Conservation (phyloP, 306 rosid species). For the Arachis hypogaea region DNA sequence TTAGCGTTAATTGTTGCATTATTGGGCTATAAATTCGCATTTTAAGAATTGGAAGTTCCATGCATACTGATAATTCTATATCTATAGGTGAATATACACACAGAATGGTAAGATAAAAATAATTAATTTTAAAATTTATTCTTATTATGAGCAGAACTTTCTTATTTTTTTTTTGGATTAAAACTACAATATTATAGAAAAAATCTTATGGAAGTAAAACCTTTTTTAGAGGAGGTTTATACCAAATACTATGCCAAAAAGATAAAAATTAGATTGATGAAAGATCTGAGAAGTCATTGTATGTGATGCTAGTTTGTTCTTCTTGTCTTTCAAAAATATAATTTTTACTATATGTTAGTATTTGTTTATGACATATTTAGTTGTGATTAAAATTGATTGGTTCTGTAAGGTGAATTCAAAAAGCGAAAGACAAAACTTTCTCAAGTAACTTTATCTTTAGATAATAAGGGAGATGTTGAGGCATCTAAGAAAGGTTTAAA, state of each 20-base stretch:
- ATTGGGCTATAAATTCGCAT: neutral
- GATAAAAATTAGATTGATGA: no score
- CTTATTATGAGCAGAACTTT: no score
- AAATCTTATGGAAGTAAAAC: neutral
- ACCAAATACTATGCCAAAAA: no score
- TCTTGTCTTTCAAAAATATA: neutral
- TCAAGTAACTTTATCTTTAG: neutral
- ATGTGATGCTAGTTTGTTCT: no score
- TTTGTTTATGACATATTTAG: no score
- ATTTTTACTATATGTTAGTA: no score
- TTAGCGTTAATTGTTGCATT: neutral
- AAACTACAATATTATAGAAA: neutral
- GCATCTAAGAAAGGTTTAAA: neutral
- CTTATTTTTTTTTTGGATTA: neutral
- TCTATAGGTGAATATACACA: slow-evolving; percentile 2
- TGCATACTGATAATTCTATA: slow-evolving; percentile 9
- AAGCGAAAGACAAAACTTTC: neutral
- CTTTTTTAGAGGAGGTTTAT: neutral
- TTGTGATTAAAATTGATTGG: no score
- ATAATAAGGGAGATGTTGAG: no score
- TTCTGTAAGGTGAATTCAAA: no score
- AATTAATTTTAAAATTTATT: no score
- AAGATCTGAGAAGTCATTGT: no score
- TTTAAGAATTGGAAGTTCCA: slow-evolving; percentile 7
- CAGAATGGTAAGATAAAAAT: neutral